These are phyloP conservation scores for Pachyrhizus erosus DNA, from an alignment of 306 rosid species.

Conservation along the genomic window DNA sequence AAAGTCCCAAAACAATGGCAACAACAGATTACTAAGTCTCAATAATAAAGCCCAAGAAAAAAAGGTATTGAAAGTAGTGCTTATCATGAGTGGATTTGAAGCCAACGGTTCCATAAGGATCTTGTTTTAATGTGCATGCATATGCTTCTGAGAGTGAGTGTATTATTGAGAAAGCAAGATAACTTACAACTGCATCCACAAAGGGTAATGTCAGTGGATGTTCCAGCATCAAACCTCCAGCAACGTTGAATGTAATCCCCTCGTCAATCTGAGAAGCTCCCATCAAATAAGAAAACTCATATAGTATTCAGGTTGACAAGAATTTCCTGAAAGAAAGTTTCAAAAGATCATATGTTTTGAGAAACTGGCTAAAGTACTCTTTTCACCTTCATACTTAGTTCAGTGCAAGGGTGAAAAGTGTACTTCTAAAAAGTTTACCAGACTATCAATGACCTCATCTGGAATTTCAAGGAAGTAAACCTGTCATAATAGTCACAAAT, in stretches of 20 bases:
- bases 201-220: slow-evolving; percentile 87
- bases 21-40: neutral
- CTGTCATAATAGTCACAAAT: slow-evolving; percentile 51
- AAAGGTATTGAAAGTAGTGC: neutral
- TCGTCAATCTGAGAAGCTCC: slow-evolving; percentile 81
- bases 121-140: slow-evolving; percentile 20
- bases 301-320: slow-evolving; percentile 48
- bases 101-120: neutral
- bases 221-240: slow-evolving; percentile 94
- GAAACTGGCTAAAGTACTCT: slow-evolving; percentile 54
- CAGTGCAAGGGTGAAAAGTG: slow-evolving; percentile 62
- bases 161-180: slow-evolving; percentile 21
- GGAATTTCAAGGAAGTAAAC: slow-evolving; percentile 90
- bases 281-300: slow-evolving; percentile 58
- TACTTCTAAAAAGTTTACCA: slow-evolving; percentile 63
- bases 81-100: neutral
- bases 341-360: slow-evolving; percentile 47
- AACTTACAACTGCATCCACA: slow-evolving; percentile 88
- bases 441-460: slow-evolving; percentile 75
- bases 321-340: slow-evolving; percentile 38
- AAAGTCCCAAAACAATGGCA: neutral
- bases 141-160: slow-evolving; percentile 7
- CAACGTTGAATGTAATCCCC: slow-evolving; percentile 74
- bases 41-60: slow-evolving; percentile 6
- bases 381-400: slow-evolving; percentile 57